Evolutionary conservation across 257 asterid genomes (phyloP).

Genomic region (Primulina huaijiensis): DNA sequence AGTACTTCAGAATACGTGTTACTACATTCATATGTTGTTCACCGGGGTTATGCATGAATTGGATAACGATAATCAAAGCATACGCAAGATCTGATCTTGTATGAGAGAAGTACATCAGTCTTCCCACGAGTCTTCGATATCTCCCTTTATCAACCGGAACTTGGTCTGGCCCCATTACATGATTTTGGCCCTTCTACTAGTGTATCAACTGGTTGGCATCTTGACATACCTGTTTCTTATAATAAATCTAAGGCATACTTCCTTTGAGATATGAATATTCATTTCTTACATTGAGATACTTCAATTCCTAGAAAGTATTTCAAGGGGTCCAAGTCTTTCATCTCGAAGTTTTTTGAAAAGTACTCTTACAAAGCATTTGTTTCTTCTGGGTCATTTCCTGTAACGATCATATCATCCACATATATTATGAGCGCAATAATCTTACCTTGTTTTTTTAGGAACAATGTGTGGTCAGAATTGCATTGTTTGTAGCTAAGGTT

Average conservation of each 20-base stretch:
- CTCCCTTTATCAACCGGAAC: not conserved
- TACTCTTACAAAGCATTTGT: too few relatives aligned
- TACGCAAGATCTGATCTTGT: constrained; percentile 7
- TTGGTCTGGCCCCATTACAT: not conserved
- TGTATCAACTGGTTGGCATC: not conserved
- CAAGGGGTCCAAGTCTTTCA: too few relatives aligned
- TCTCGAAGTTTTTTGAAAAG: too few relatives aligned
- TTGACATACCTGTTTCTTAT: not conserved
- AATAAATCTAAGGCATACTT: not conserved
- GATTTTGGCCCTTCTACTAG: not conserved
- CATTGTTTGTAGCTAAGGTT: not conserved
- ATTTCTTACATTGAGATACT: not conserved
- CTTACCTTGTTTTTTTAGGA: too few relatives aligned
- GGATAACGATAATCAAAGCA: too few relatives aligned
- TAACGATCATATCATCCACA: not conserved
- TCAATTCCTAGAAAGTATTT: not conserved
- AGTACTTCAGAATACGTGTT: not conserved
- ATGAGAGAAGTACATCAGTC: not conserved
- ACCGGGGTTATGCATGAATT: too few relatives aligned
- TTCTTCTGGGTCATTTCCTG: too few relatives aligned
- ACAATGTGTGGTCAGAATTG: not conserved
- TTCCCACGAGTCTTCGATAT: constrained; percentile 6
- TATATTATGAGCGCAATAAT: not conserved
- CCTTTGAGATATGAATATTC: not conserved
- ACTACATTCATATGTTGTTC: constrained; percentile 2